Evolutionary conservation across 768 basidiomycete genomes (phyloP), one percentile per base, ranked within the genome.

Genomic region (Dioszegia aurantiaca): DNA sequence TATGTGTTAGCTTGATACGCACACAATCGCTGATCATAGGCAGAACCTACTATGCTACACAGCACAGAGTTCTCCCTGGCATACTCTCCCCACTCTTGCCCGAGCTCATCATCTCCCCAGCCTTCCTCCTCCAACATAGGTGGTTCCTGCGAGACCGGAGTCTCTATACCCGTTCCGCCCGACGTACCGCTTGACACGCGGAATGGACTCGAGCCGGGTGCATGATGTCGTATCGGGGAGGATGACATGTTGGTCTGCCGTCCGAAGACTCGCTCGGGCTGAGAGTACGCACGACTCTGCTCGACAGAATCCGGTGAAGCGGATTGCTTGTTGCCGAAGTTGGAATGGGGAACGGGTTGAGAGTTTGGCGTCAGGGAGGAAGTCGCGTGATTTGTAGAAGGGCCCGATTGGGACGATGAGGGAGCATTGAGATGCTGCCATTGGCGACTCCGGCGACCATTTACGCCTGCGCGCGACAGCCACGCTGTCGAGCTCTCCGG

Each of bases 61-160:
- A 72, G 44, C 12, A 72, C 56, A 17, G 58, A 55, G 58, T 72
- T 72, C 51, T 69, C 68, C 11, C 33, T 47, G 6, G 62, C 58
- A 49, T 72, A 72, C 26, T 63, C 66, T 26, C 70, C 70, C 70
- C 70, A 72, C 54, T 67, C 68, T 27, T 55, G 44, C 21, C 58
- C 59, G 59, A 69, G 65, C 44, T 69, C 70, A 23, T 69, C 67
- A 40, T 56, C 42, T 17, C 58, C 58, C 64, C 57, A 58, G 24
- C 30, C 21, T 51, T 40, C 39, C 11, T 36, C 37, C 26, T 40
- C 24, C 3, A 17, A 23, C 33, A 53, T 53, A 8, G 40, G 9
- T n/a, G 21, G 16, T 21, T 5, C 21, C 40, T 42, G 9, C 21
- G 14, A 21, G 21, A 17, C 40, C 9, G 40, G 40, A 8, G 40